Evolutionary conservation across 371 early-diverging fungal genomes (phyloP), one percentile per base, ranked within the genome.

Genomic region (Syncephalis plumigaleata): DNA sequence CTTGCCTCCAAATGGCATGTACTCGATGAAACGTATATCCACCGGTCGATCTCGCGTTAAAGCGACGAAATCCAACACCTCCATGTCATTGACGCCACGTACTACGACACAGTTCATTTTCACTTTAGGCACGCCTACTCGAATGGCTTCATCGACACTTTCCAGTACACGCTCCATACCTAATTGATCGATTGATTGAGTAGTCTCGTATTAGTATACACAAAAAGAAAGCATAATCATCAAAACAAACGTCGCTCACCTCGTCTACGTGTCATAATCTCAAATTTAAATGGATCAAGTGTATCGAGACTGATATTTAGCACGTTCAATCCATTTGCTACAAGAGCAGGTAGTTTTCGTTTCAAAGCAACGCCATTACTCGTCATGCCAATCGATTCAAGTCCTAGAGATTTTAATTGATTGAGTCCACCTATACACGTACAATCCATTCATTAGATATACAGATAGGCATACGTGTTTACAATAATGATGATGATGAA

Each of bases 1-100:
- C 60, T 52, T 65, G 79, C 85, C 91, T 59, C 84, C 92, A 67
- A 94, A 94, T 0, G 95, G 95, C 92, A 91, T 94, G 55, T 90
- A 92, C 61, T 94, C 95, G 53, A 94, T 94, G 60, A 94, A 94
- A 20, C 95, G 71, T 0, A 94, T 77, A 44, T 78, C 78, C 3
- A 92, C 52, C 2, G 75, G 70, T 16, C 67, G 65, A 44, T 83
- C 71, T 40, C 75, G 69, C 11, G 91, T 90, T 59, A 84, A 70
- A 27, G 77, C 79, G 2, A 86, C 82, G 67, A 94, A 90, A 44
- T 77, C 69, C 15, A 76, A 53, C 0, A 89, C 75, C 52, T 94
- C 91, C 47, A 66, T 62, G 45, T 91, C 87, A 55, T 94, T 94
- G 20, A 80, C 66, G 1, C 79, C 78, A 0, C 81, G 71, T 65